phyloP scores from a whole-genome alignment of 2,329 filamentous ascomycete species.

The Alternaria tenuissima region DNA sequence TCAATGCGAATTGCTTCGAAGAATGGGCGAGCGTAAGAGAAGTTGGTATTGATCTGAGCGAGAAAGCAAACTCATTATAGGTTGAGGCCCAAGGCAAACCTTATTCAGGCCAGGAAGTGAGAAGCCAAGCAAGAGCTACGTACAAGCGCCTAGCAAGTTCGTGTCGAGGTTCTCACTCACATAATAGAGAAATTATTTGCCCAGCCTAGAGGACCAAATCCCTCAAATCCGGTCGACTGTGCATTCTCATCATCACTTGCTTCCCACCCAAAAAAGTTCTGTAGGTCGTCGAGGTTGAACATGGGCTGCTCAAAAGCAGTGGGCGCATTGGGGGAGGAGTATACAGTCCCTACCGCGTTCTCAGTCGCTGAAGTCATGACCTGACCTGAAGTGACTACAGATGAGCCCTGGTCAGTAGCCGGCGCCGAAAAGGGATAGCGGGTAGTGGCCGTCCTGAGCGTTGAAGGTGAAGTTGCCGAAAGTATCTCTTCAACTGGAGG shows the following conservation, averaged over 20 bases:
- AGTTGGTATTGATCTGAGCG: background rate
- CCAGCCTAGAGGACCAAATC: slow-evolving; percentile 42
- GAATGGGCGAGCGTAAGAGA: background rate
- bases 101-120: background rate
- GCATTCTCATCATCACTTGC: slow-evolving; percentile 35
- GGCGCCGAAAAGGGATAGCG: slow-evolving; percentile 23
- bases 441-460: slow-evolving; percentile 17
- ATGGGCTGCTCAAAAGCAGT: slow-evolving; percentile 35
- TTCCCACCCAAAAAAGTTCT: slow-evolving; percentile 47
- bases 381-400: slow-evolving; percentile 18
- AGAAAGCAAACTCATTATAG: background rate
- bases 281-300: slow-evolving; percentile 43
- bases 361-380: slow-evolving; percentile 9
- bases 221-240: slow-evolving; percentile 41
- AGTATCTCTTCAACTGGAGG: slow-evolving; percentile 26
- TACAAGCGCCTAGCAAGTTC: background rate
- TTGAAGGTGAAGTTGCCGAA: slow-evolving; percentile 15
- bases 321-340: slow-evolving; percentile 19
- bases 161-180: slow-evolving; percentile 14
- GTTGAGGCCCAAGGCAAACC: background rate
- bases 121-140: background rate
- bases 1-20: background rate
- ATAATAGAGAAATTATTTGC: slow-evolving; percentile 38
- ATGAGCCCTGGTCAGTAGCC: slow-evolving; percentile 5
- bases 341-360: slow-evolving; percentile 20